Base-by-base conservation (phyloP, 139 green algal genomes). In the Asterochloris sp. region DNA sequence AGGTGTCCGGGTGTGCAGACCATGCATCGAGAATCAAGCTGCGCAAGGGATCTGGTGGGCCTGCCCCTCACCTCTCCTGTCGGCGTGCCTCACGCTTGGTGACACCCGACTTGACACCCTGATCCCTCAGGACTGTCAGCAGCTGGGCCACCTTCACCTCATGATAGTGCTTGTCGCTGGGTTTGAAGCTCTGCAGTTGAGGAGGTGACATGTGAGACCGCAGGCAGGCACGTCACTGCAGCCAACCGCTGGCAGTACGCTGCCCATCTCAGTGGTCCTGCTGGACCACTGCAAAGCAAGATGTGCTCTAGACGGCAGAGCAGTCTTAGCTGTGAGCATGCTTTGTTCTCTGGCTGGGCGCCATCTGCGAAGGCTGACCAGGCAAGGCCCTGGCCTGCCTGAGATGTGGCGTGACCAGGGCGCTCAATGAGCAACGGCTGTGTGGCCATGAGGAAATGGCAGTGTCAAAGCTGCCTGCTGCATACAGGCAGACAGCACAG, bases 131-230 rank as follows among this genome's bases (percentile, higher is more conserved):
- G 13, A 80, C 24, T 13, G 76, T 80, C 76, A 80, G 60, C 12
- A 80, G 76, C 23, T 80, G 76, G 0, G 76, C 76, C 38, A 80
- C 61, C 76, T 80, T n/a, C 17, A 68, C 21, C 47, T 38, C 54
- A 28, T 69, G 76, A n/a, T 68, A 11, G 26, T 63, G 19, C 66
- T 54, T 54, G 38, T 54, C 38, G 38, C 38, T 54, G 38, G 38
- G 38, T 54, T 54, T 54, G 38, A 54, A 54, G 38, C 38, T 54
- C 38, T 54, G 38, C 38, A 54, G 6, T 2, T 54, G 38, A 54
- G 38, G 6, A 71, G 66, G 66, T 71, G 66, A 71, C 21, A 21
- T 26, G 21, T 24, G 21, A 71, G 21, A 10, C 66, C 9, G 21
- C 4, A 71, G 21, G 19, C 17, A 13, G 21, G 66, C 21, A 71